Evolutionary conservation across 176 grass and related monocot genomes (phyloP).

Genomic region (Melocanna baccifera): DNA sequence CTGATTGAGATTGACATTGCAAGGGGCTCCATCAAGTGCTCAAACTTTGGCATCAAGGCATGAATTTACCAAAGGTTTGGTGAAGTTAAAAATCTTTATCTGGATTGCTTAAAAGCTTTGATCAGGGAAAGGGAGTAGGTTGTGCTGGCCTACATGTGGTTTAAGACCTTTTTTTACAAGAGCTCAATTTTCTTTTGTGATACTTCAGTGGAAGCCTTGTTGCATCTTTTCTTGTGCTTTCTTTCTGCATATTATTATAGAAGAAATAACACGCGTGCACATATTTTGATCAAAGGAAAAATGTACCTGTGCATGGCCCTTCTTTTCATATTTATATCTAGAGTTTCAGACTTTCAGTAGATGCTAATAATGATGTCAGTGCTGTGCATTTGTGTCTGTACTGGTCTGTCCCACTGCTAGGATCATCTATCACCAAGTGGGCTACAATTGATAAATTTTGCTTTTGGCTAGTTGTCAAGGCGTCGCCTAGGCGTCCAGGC

Average conservation of each 20-base stretch:
- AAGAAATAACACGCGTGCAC: conserved; percentile 22
- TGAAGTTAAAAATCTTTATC: conserved; percentile 17
- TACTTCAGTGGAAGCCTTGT: conserved; percentile 24
- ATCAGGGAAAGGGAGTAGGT: conserved; percentile 1
- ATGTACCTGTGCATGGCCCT: conserved; percentile 7
- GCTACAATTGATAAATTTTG: neutral
- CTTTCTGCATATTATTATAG: conserved; percentile 4
- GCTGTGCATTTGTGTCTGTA: neutral
- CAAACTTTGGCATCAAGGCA: conserved; percentile 54
- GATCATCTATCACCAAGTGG: neutral
- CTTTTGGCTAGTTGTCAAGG: too few relatives aligned
- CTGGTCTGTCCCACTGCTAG: neutral
- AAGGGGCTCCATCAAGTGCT: conserved; percentile 78
- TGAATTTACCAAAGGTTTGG: conserved; percentile 49
- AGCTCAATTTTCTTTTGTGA: neutral
- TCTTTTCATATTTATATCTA: conserved; percentile 1
- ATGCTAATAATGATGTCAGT: conserved; percentile 3
- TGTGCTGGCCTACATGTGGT: conserved; percentile 14
- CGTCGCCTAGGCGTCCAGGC: too few relatives aligned
- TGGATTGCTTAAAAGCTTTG: conserved; percentile 3
- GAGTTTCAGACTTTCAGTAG: neutral
- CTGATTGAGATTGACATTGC: conserved; percentile 88
- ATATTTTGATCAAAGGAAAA: conserved; percentile 15
- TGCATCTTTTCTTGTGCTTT: neutral
- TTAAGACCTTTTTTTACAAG: neutral